These are phyloP conservation scores for Leonotis leonurus DNA, from an alignment of 257 asterid genomes.

Conservation along the genomic window DNA sequence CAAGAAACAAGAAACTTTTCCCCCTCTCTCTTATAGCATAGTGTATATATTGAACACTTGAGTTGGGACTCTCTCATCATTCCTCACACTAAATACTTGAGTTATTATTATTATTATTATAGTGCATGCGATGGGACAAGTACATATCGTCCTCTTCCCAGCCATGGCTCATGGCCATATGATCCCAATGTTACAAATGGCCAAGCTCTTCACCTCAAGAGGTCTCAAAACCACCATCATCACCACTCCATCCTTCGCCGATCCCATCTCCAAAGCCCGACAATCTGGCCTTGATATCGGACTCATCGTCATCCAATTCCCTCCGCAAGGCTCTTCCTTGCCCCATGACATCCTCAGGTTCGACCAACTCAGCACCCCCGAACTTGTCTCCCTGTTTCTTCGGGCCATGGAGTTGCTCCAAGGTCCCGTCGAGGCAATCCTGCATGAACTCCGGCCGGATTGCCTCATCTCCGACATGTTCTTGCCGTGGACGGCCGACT, in stretches of 20 bases:
- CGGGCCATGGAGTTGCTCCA: constrained; percentile 28
- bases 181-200: constrained; percentile 57
- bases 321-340: constrained; percentile 33
- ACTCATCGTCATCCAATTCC: constrained; percentile 26
- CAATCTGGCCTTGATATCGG: constrained; percentile 27
- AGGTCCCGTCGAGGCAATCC: constrained; percentile 28
- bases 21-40: neutral
- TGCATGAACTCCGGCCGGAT: constrained; percentile 19
- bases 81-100: no score
- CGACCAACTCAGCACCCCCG: constrained; percentile 24
- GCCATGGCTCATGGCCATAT: constrained; percentile 51
- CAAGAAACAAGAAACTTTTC: neutral
- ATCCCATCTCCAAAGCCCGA: constrained; percentile 12
- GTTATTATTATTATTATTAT: no score
- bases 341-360: constrained; percentile 28
- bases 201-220: constrained; percentile 38
- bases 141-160: constrained; percentile 41
- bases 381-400: constrained; percentile 11
- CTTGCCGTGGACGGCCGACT: constrained; percentile 38
- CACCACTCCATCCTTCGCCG: constrained; percentile 26
- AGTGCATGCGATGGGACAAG: constrained; percentile 5
- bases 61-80: neutral
- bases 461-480: constrained; percentile 42
- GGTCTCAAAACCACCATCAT: constrained; percentile 40
- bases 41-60: no score